phyloP scores from a whole-genome alignment of 2,329 filamentous ascomycete species.

The Coniochaeta prunicola region DNA sequence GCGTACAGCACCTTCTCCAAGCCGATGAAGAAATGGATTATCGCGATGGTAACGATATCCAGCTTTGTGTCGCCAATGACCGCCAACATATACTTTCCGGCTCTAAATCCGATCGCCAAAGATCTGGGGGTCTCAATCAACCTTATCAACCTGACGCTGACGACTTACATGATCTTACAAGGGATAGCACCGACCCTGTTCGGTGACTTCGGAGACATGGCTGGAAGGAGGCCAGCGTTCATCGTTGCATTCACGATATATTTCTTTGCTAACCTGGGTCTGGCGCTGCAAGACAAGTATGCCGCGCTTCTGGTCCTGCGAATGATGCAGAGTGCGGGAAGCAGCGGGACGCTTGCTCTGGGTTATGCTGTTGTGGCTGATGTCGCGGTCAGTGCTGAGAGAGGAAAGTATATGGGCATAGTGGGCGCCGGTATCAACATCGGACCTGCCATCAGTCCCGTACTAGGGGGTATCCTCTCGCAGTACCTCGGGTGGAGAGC shows the following conservation, averaged over 20 bases:
- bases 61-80: constrained; percentile 52
- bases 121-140: constrained; percentile 29
- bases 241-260: constrained; percentile 51
- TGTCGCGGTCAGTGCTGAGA: constrained; percentile 58
- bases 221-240: constrained; percentile 55
- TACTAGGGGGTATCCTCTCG: constrained; percentile 57
- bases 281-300: constrained; percentile 51
- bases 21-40: constrained; percentile 42
- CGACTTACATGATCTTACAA: constrained; percentile 59
- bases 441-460: constrained; percentile 46
- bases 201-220: constrained; percentile 54
- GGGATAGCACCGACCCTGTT: constrained; percentile 53
- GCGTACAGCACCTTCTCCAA: constrained; percentile 32
- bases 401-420: constrained; percentile 66
- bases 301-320: constrained; percentile 52
- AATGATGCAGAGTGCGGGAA: constrained; percentile 56
- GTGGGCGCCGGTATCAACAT: constrained; percentile 53
- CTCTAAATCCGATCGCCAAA: constrained; percentile 28
- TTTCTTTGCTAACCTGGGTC: constrained; percentile 49
- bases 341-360: constrained; percentile 63
- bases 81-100: constrained; percentile 50
- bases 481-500: constrained; percentile 60
- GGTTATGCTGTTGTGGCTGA: constrained; percentile 67
- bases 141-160: constrained; percentile 43
- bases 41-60: constrained; percentile 42